Percentiles rank a stretch among this genome's conserved stretches.
Conservation (phyloP, 2,329 filamentous ascomycete genomes). For the Penicillium sp. region DNA sequence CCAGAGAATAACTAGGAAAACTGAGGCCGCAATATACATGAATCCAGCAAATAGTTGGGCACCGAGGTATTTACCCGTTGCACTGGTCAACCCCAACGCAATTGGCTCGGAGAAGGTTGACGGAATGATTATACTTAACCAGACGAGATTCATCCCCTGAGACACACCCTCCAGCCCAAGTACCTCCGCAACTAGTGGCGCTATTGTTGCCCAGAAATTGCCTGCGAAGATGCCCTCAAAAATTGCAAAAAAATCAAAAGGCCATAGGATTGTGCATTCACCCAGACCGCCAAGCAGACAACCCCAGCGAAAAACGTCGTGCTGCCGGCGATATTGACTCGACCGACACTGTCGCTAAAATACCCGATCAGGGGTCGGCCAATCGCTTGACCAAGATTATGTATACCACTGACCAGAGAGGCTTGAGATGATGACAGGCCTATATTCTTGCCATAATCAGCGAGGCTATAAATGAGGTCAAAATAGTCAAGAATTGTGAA, state of each 20-base stretch:
- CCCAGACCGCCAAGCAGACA: constrained; percentile 9
- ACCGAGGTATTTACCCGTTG: constrained; percentile 23
- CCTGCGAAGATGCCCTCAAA: constrained; percentile 8
- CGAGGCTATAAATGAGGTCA: constrained; percentile 62
- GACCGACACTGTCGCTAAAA: constrained; percentile 59
- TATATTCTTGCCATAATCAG: constrained; percentile 60
- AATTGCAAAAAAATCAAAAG: constrained; percentile 11
- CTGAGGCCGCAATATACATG: constrained; percentile 53
- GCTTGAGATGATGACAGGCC: constrained; percentile 61
- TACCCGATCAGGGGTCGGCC: constrained; percentile 61
- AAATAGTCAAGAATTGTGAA: constrained; percentile 65
- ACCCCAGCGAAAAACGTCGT: background rate
- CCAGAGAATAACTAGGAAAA: too few relatives aligned
- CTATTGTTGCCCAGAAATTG: constrained; percentile 3
- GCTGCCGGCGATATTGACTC: constrained; percentile 59
- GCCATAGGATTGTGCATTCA: background rate
- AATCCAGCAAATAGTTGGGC: constrained; percentile 57
- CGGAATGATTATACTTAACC: constrained; percentile 2
- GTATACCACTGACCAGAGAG: constrained; percentile 58
- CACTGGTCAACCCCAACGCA: constrained; percentile 4
- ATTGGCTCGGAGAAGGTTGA: constrained; percentile 11
- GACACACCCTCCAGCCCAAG: constrained; percentile 5
- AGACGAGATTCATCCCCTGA: constrained; percentile 5
- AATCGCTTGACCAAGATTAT: constrained; percentile 62
- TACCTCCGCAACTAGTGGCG: constrained; percentile 11